Evolutionary conservation across 2,329 filamentous ascomycete genomes (phyloP).

Genomic region (Botryosphaeria dothidea): DNA sequence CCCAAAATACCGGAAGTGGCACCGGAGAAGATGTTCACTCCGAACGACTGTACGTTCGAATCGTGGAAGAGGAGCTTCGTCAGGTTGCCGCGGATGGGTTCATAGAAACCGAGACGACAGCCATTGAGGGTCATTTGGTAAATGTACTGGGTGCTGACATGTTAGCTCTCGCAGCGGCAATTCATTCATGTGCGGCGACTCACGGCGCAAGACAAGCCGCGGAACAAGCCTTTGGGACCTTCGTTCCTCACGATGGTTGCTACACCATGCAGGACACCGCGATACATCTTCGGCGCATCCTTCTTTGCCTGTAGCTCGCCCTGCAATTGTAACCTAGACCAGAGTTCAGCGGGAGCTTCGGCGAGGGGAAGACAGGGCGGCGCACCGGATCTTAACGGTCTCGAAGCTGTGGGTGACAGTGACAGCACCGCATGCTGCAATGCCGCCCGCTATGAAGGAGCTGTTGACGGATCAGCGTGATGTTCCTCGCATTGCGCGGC

Average conservation of each 20-base stretch:
- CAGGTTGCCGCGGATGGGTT: constrained; percentile 77
- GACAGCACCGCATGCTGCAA: constrained; percentile 95
- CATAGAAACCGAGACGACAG: constrained; percentile 95
- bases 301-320: constrained; percentile 89
- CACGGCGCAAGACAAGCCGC: constrained; percentile 83
- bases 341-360: constrained; percentile 24
- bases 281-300: constrained; percentile 84
- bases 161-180: constrained; percentile 22
- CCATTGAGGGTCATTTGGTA: constrained; percentile 97
- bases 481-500: neutral
- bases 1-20: constrained; percentile 87
- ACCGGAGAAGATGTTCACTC: constrained; percentile 91
- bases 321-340: constrained; percentile 81
- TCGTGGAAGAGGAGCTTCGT: constrained; percentile 72
- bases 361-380: constrained; percentile 18
- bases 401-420: constrained; percentile 98
- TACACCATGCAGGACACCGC: constrained; percentile 87
- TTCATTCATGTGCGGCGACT: constrained; percentile 22
- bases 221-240: constrained; percentile 79
- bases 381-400: constrained; percentile 95
- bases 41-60: constrained; percentile 75
- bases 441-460: constrained; percentile 92
- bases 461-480: constrained; percentile 42
- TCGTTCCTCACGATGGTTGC: constrained; percentile 89
- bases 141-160: constrained; percentile 62